Evolutionary conservation across 495 filamentous ascomycete species (phyloP).

Genomic region (Arthonia radiata): DNA sequence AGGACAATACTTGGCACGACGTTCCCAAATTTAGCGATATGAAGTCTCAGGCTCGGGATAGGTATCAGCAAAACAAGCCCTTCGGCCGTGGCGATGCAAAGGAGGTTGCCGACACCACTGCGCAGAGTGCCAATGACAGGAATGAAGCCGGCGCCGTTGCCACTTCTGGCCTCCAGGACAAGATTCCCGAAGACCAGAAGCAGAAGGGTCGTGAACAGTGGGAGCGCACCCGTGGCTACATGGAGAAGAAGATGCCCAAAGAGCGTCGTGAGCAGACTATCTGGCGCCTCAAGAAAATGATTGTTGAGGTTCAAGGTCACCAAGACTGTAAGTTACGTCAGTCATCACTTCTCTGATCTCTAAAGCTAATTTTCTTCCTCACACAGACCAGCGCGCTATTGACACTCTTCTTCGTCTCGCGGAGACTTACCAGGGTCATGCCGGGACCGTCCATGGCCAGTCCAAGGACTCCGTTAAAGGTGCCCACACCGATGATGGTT

Average conservation of each 20-base stretch:
- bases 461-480: constrained; percentile 41
- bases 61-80: constrained; percentile 36
- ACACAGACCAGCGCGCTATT: constrained; percentile 57
- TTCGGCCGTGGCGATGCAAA: constrained; percentile 25
- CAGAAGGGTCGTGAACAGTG: constrained; percentile 23
- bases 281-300: constrained; percentile 92
- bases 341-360: background rate
- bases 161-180: constrained; percentile 22
- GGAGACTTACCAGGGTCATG: constrained; percentile 63
- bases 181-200: constrained; percentile 36
- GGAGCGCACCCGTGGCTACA: constrained; percentile 41
- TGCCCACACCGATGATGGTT: constrained; percentile 30
- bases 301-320: constrained; percentile 84
- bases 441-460: constrained; percentile 35
- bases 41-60: constrained; percentile 35
- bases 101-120: constrained; percentile 29
- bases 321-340: constrained; percentile 41
- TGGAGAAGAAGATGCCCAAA: constrained; percentile 63
- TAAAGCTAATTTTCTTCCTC: constrained; percentile 3
- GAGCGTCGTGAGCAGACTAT: constrained; percentile 85
- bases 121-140: constrained; percentile 26
- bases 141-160: constrained; percentile 23
- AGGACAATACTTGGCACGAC: constrained; percentile 87
- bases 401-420: constrained; percentile 62
- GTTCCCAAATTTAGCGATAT: constrained; percentile 50